Evolutionary conservation across 106 monocot species (phyloP).

Genomic region (Dendrobium officinale): DNA sequence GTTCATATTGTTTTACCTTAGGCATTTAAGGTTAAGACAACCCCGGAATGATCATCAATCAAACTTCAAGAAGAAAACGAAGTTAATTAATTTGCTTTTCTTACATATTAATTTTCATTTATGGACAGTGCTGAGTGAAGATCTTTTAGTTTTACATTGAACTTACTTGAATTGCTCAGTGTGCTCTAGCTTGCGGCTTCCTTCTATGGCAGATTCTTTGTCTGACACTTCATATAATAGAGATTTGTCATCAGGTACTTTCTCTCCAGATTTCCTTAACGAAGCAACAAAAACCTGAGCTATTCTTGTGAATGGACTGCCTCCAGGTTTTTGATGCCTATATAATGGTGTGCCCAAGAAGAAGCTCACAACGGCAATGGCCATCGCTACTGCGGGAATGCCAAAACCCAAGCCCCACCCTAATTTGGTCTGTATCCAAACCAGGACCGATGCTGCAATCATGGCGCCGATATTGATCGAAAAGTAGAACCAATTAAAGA

Average conservation of each 20-base stretch:
- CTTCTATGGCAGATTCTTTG: slow-evolving; percentile 41
- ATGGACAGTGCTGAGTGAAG: not conserved
- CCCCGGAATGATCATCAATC: no score
- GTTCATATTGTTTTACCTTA: no score
- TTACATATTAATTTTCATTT: not conserved
- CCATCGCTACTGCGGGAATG: slow-evolving; percentile 42
- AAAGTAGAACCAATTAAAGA: slow-evolving; percentile 62
- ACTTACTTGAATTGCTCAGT: slow-evolving; percentile 28
- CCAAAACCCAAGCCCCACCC: slow-evolving; percentile 55
- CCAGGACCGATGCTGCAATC: slow-evolving; percentile 35
- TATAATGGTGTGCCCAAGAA: slow-evolving; percentile 38
- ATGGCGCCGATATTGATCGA: slow-evolving; percentile 45
- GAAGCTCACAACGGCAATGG: slow-evolving; percentile 40
- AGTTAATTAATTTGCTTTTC: no score
- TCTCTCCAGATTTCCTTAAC: slow-evolving; percentile 22
- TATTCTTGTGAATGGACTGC: slow-evolving; percentile 45
- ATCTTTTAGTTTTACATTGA: not conserved
- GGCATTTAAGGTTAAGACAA: no score
- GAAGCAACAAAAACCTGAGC: slow-evolving; percentile 47
- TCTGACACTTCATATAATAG: slow-evolving; percentile 31
- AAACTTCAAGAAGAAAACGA: no score
- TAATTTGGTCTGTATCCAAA: slow-evolving; percentile 41
- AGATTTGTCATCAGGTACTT: slow-evolving; percentile 26
- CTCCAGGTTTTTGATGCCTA: slow-evolving; percentile 43
- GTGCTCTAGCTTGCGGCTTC: slow-evolving; percentile 48